Evolutionary conservation across 2,329 filamentous ascomycete genomes (phyloP), one percentile per base, ranked within the genome.

Genomic region (Colletotrichum costaricense): DNA sequence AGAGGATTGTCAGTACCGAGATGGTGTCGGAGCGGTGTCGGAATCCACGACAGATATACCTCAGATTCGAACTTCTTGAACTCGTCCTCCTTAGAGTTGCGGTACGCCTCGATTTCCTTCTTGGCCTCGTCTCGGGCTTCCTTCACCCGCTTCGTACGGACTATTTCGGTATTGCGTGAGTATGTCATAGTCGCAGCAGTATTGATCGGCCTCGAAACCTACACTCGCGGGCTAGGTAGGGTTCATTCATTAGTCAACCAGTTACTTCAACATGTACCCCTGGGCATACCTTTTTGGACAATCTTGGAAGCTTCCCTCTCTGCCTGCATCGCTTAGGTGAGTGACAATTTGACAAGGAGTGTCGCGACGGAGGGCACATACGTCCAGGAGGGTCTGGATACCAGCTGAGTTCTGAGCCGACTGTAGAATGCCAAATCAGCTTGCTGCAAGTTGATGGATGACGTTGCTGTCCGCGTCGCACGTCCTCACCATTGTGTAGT

Each of bases 241-340:
- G 52, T 16, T 24, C 19, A 52, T 33, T 54, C 33, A 22, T 49
- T 11, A 63, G 49, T 22, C 35, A 42, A 42, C n/a, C 28, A 28
- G 30, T 22, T 26, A 22, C 38, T 33, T 35, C 7, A 22, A n/a
- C 35, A 42, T 49, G 8, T 8, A 22, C 19, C 4, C 3, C 33
- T 9, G n/a, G 28, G 16, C 87, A 74, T 84, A 97, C 96, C 94
- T 90, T 97, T 95, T 85, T 98, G 96, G 72, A 99, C 95, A 83
- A 99, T 99, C 90, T 98, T 98, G 86, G 98, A 96, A 75, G 97
- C 97, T 85, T 98, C 96, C 85, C 95, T 93, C 90, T 99, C 97
- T 79, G 97, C 95, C 96, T 98, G 78, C 77, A 68, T 69, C 75
- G 60, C 71, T 63, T 24, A 49, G 1, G 5, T 75, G 28, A 69